phyloP scores from a whole-genome alignment of 257 asterid species.

The Ligustrum vulgare region DNA sequence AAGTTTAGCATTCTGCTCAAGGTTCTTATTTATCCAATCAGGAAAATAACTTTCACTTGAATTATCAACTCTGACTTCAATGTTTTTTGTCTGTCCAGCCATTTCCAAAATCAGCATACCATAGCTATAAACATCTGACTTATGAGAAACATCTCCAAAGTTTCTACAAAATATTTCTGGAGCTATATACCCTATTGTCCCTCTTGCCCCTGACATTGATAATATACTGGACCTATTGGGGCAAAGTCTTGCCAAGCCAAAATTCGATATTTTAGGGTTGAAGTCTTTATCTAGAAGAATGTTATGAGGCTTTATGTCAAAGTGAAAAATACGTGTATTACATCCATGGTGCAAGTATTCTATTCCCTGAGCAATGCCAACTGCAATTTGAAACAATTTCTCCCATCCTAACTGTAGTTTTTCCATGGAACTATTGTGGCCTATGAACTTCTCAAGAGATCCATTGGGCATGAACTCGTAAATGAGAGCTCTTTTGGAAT shows the following conservation, averaged over 20 bases:
- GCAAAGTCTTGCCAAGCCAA: constrained; percentile 34
- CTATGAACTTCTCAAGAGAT: constrained; percentile 26
- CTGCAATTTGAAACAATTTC: constrained; percentile 22
- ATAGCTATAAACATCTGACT: constrained; percentile 44
- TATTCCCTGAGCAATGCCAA: constrained; percentile 40
- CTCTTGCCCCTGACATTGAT: constrained; percentile 21
- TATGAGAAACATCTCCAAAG: constrained; percentile 34
- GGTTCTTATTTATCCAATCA: constrained; percentile 28
- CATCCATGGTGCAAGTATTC: constrained; percentile 41
- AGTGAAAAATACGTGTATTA: constrained; percentile 32
- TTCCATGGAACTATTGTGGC: neutral
- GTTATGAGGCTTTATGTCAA: constrained; percentile 44
- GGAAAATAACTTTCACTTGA: constrained; percentile 37
- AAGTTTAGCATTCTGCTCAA: constrained; percentile 7
- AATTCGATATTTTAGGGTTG: constrained; percentile 30
- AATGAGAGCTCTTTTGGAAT: constrained; percentile 22
- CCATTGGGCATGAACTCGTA: constrained; percentile 27
- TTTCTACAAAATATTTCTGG: constrained; percentile 24
- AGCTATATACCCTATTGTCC: too few relatives aligned
- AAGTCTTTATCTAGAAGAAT: constrained; percentile 31
- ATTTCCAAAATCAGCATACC: constrained; percentile 43
- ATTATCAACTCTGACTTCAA: neutral
- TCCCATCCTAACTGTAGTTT: constrained; percentile 20
- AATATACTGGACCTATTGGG: constrained; percentile 13
- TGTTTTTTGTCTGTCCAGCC: constrained; percentile 34